Evolutionary conservation across 2,329 filamentous ascomycete species (phyloP).

Genomic region (Uncinocarpus reesii): DNA sequence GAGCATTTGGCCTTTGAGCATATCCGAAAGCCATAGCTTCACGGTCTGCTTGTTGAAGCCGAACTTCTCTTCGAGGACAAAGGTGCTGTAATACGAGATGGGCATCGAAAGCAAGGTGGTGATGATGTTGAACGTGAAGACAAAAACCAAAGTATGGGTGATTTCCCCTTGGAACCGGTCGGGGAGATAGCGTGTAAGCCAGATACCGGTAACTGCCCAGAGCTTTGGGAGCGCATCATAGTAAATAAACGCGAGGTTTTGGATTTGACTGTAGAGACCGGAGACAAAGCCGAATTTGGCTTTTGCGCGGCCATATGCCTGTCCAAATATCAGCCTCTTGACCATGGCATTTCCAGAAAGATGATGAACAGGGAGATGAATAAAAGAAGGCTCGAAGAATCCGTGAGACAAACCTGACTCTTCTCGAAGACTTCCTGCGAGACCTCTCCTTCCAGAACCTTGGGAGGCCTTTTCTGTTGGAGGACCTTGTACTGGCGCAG

Average conservation of each 20-base stretch:
- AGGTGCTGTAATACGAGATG: constrained; percentile 80
- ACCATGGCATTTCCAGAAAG: too few species aligned
- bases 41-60: constrained; percentile 98
- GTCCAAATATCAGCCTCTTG: constrained; percentile 6
- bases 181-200: constrained; percentile 65
- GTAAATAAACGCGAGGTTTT: constrained; percentile 82
- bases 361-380: neutral
- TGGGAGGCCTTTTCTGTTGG: constrained; percentile 66
- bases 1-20: constrained; percentile 82
- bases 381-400: neutral
- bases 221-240: constrained; percentile 83
- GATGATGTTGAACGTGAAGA: constrained; percentile 74
- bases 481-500: constrained; percentile 83
- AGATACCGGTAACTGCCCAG: constrained; percentile 69
- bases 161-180: constrained; percentile 75
- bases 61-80: constrained; percentile 91
- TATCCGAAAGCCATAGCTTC: constrained; percentile 75
- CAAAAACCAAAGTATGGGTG: constrained; percentile 81
- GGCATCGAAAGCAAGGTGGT: constrained; percentile 72
- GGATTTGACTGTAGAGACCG: constrained; percentile 73
- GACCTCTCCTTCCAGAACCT: constrained; percentile 80
- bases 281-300: constrained; percentile 76
- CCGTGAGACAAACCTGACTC: constrained; percentile 51
- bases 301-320: constrained; percentile 91
- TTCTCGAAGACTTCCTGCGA: constrained; percentile 87